Conservation (phyloP, 1,139 yeast genomes). For the Taiozyma sp. region DNA sequence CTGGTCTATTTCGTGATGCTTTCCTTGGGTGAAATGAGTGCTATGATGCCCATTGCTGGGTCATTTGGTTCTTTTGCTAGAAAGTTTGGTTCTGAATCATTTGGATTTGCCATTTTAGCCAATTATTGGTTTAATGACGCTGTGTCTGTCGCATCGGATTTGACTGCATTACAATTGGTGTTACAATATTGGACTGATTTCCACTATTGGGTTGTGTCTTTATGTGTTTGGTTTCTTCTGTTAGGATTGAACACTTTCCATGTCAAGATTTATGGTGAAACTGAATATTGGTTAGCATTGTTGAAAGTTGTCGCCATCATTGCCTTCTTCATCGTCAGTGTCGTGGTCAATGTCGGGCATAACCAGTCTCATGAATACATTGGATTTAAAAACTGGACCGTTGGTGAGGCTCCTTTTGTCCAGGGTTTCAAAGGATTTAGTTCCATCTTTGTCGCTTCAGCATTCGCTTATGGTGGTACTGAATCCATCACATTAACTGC, state of each 20-base stretch:
- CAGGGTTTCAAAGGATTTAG: slow-evolving; percentile 37
- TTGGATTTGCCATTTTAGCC: slow-evolving; percentile 41
- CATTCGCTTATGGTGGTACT: slow-evolving; percentile 67
- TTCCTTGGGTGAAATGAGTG: slow-evolving; percentile 65
- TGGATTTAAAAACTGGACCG: too few species aligned
- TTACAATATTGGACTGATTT: slow-evolving; percentile 59
- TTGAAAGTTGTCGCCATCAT: slow-evolving; percentile 21
- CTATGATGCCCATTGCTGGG: slow-evolving; percentile 23
- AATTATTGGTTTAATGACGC: slow-evolving; percentile 53
- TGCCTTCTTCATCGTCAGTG: too few species aligned
- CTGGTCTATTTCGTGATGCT: slow-evolving; percentile 59
- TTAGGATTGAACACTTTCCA: slow-evolving; percentile 47
- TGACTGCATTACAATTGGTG: slow-evolving; percentile 32
- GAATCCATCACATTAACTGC: slow-evolving; percentile 64
- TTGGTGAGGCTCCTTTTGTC: slow-evolving; percentile 37
- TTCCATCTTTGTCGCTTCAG: slow-evolving; percentile 47
- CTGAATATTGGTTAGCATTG: slow-evolving; percentile 64
- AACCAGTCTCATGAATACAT: too few species aligned
- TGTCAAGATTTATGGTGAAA: slow-evolving; percentile 57
- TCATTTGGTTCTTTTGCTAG: too few species aligned
- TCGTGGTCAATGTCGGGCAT: too few species aligned
- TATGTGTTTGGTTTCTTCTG: slow-evolving; percentile 47
- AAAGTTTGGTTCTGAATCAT: slow-evolving; percentile 45
- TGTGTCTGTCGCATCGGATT: slow-evolving; percentile 34
- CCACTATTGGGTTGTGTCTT: slow-evolving; percentile 53